Base-by-base conservation (phyloP, 2,329 filamentous ascomycete species). In the Ophiostoma pallidulum region DNA sequence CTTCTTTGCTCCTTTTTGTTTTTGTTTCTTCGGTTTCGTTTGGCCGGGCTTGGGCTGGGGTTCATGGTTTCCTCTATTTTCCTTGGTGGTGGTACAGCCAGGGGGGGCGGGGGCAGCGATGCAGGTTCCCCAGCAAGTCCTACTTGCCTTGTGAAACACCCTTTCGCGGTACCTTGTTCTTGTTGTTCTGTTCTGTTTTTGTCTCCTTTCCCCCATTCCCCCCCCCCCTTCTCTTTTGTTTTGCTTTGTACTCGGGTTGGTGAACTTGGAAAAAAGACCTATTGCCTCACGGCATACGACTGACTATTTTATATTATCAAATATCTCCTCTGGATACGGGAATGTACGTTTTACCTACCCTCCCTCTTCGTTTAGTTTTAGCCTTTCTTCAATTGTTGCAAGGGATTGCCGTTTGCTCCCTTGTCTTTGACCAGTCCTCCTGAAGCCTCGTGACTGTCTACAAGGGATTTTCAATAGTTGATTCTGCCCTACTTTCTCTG, bases 211-310 rank as follows among this genome's bases (percentile, higher is more conserved):
- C n/a, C n/a, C n/a, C n/a, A n/a, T n/a, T n/a, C n/a, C n/a, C n/a
- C n/a, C n/a, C n/a, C n/a, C n/a, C n/a, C n/a, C n/a, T 16, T 19
- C 16, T 16, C 24, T 43, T 41, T 28, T 38, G 13, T 19, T 20
- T 48, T 24, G 36, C 5, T 31, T 29, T 40, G 10, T 46, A 20
- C 14, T 16, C 20, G 14, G 45, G n/a, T 41, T 41, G 20, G 41
- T 39, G 31, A 37, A 18, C 36, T 48, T 33, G 45, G 42, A 46
- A 48, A 53, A 54, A 55, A 52, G 45, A 51, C 45, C 18, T 42
- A 29, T 45, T 49, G 53, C 53, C 53, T 53, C 53, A 45, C 53
- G 53, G 53, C 53, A 53, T 53, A 53, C 32, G 51, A 52, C 33
- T 43, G 20, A 36, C 19, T 38, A 36, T 43, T 43, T 36, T 32